Percentiles rank a stretch among this genome's conserved stretches.
These are phyloP conservation scores for Didymella glomerata DNA, from an alignment of 2,329 filamentous ascomycete species.

Conservation along the genomic window DNA sequence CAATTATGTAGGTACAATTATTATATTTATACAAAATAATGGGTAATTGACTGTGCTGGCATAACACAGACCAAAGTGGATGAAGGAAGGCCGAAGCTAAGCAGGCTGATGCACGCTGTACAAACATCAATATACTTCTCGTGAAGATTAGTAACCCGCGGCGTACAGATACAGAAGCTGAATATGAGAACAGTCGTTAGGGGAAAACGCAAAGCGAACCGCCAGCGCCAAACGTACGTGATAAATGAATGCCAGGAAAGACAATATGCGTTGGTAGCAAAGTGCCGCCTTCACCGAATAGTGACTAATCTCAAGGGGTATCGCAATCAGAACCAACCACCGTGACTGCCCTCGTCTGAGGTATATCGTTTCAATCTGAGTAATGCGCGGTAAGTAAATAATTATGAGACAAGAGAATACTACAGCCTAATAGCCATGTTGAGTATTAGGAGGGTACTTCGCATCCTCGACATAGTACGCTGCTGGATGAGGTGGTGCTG, in stretches of 20 bases:
- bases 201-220: conserved; percentile 1
- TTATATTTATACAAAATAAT: conserved; percentile 8
- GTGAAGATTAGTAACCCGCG: not conserved
- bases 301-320: conserved; percentile 26
- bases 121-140: conserved; percentile 5
- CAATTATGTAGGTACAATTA: not conserved
- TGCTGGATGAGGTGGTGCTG: conserved; percentile 33
- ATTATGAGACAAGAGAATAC: not conserved
- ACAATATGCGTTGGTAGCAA: conserved; percentile 1
- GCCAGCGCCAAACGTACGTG: conserved; percentile 3
- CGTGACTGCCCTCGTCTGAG: conserved; percentile 25
- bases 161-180: not conserved
- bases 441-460: conserved; percentile 32
- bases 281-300: conserved; percentile 23
- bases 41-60: conserved; percentile 1
- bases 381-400: not conserved
- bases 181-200: conserved; percentile 8
- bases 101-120: conserved; percentile 7
- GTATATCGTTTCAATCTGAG: conserved; percentile 18
- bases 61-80: not conserved
- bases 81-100: conserved; percentile 1
- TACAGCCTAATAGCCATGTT: conserved; percentile 11
- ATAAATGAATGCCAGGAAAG: not conserved
- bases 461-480: conserved; percentile 44
- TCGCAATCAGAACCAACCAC: conserved; percentile 28